Conservation (phyloP, 805 yeast species). For the Spathaspora arborariae region DNA sequence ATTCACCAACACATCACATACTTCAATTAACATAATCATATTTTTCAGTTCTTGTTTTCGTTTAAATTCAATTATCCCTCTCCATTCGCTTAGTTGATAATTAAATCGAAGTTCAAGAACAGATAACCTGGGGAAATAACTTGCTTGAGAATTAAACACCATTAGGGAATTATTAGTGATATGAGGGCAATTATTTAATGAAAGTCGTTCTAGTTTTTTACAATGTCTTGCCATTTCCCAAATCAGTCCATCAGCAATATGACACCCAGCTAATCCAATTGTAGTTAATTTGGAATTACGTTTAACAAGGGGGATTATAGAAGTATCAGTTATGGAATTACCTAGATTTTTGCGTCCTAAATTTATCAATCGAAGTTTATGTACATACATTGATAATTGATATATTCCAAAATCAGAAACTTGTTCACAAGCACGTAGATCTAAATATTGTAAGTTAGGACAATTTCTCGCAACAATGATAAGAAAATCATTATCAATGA, state of each 20-base stretch:
- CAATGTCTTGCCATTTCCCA: constrained; percentile 70
- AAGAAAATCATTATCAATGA: constrained; percentile 58
- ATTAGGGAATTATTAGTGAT: constrained; percentile 55
- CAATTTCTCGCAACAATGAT: constrained; percentile 49
- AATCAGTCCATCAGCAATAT: constrained; percentile 67
- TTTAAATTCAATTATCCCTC: constrained; percentile 67
- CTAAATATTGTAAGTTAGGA: constrained; percentile 60
- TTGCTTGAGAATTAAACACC: constrained; percentile 27
- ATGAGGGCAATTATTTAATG: constrained; percentile 67
- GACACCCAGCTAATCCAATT: constrained; percentile 86
- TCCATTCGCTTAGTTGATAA: constrained; percentile 51
- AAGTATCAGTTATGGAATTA: constrained; percentile 63
- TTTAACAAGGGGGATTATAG: constrained; percentile 54
- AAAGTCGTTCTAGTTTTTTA: constrained; percentile 58
- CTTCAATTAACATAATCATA: constrained; percentile 58
- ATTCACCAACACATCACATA: constrained; percentile 66
- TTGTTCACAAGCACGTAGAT: constrained; percentile 78
- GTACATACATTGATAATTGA: constrained; percentile 61
- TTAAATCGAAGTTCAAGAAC: constrained; percentile 78
- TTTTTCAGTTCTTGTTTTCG: constrained; percentile 44
- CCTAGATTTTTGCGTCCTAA: constrained; percentile 77
- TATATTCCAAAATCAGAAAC: constrained; percentile 75
- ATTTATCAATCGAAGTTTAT: constrained; percentile 55
- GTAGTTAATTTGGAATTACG: constrained; percentile 57
- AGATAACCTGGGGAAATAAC: constrained; percentile 54